These are phyloP conservation scores for Strobilomyces echinocephalus DNA, from an alignment of 768 basidiomycete genomes.

Conservation along the genomic window DNA sequence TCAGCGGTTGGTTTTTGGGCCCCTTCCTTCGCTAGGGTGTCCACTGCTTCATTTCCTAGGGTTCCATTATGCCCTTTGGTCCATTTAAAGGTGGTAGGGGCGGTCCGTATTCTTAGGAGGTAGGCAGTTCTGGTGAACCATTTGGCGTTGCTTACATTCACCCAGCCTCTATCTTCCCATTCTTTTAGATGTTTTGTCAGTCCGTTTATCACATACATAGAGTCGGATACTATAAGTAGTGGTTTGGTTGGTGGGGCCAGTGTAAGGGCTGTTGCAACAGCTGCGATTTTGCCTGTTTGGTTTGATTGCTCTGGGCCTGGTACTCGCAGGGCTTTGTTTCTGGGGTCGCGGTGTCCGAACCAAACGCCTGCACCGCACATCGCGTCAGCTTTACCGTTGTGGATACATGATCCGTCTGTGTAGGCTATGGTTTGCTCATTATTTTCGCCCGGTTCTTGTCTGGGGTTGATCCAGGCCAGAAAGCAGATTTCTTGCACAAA, in stretches of 20 bases:
- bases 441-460: too few relatives aligned
- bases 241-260: background rate
- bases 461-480: too few relatives aligned
- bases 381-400: background rate
- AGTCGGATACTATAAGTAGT: background rate
- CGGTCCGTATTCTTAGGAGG: background rate
- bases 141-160: too few relatives aligned
- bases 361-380: background rate
- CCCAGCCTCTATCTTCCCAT: slow-evolving; percentile 29
- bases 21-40: background rate
- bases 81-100: background rate
- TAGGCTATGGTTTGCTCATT: slow-evolving; percentile 41
- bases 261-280: background rate
- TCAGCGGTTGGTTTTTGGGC: too few relatives aligned
- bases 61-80: background rate
- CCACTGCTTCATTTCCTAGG: background rate
- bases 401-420: background rate
- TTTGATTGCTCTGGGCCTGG: background rate
- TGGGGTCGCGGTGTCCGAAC: background rate
- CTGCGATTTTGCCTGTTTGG: background rate
- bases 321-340: background rate
- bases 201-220: slow-evolving; percentile 9
- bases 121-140: too few relatives aligned
- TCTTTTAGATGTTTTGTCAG: slow-evolving; percentile 1
- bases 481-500: too few relatives aligned